These are phyloP conservation scores for Mortierella claussenii DNA, from an alignment of 192 early-diverging fungal species.

Conservation along the genomic window DNA sequence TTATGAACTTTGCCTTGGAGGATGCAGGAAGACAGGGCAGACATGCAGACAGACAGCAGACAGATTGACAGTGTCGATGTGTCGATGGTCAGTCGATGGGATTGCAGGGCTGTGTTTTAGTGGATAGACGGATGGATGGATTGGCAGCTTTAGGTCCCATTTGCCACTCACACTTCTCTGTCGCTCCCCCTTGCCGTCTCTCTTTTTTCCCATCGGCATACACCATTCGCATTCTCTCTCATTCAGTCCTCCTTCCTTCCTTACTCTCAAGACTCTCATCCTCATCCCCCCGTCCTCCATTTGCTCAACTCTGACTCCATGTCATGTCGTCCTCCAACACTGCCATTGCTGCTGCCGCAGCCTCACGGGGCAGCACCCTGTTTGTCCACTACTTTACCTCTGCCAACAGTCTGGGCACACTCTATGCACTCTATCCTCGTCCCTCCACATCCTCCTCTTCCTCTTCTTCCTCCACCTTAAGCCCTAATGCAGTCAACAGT, in stretches of 20 bases:
- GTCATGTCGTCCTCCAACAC: background rate
- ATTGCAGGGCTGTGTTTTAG: background rate
- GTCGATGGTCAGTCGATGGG: background rate
- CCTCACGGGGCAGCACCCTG: conserved; percentile 8
- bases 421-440: conserved; percentile 16
- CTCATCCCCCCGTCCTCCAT: background rate
- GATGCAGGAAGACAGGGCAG: too few species aligned
- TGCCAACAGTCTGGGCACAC: background rate
- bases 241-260: background rate
- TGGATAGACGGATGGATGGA: background rate
- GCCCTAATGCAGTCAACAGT: background rate
- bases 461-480: background rate
- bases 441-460: too few species aligned
- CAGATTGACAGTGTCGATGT: too few species aligned
- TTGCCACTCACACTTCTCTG: background rate
- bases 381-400: conserved; percentile 7
- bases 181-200: background rate
- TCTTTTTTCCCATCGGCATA: background rate
- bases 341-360: conserved; percentile 2
- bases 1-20: too few species aligned
- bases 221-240: background rate
- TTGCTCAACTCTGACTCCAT: background rate
- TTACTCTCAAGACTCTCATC: background rate
- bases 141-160: background rate
- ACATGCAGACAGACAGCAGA: too few species aligned